Base-by-base conservation (phyloP, 2,329 filamentous ascomycete species). In the Dactylellina parvicollis region DNA sequence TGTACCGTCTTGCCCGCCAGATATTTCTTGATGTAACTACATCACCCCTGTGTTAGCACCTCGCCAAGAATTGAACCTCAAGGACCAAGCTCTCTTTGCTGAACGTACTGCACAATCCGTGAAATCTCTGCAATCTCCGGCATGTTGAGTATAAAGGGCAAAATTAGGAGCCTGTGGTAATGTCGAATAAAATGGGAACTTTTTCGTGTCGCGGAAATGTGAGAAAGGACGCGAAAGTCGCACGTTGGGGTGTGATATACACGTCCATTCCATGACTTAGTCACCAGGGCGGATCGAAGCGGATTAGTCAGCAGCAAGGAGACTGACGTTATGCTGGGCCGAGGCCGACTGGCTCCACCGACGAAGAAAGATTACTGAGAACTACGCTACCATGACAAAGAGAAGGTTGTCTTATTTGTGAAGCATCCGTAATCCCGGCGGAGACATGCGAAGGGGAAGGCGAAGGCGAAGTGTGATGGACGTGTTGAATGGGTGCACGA, bases 1-100 rank as follows among this genome's bases (percentile, higher is more conserved):
- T 85, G 82, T 73, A 99, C 89, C 8, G 85, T 90, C 82, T 92
- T 95, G 64, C 92, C 92, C 26, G 96, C 90, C n/a, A 96, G 85
- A 80, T 92, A 87, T 75, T 90, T 89, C 72, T 88, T 89, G 38
- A 99, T 87, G 80, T 89, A 96, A 80, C 96, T 90, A 54, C 36
- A 9, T 3, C 10, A 46, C 18, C 60, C 16, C 12, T 22, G 32
- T 26, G 16, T 57, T 44, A 65, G 20, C 28, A 59, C 34, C 49
- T 34, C 34, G 40, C 47, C 26, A 47, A 52, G n/a, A 5, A 44
- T 56, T 7, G 49, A 55, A 55, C 20, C 28, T 47, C 24, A 26
- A 18, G 44, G 10, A 9, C 34, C 4, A 38, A 14, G 12, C 26
- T 44, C 14, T 30, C 16, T n/a, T 32, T 30, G 12, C 14, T 42